Base-by-base conservation (phyloP, 345 rosid genomes). In the Brassica incana region DNA sequence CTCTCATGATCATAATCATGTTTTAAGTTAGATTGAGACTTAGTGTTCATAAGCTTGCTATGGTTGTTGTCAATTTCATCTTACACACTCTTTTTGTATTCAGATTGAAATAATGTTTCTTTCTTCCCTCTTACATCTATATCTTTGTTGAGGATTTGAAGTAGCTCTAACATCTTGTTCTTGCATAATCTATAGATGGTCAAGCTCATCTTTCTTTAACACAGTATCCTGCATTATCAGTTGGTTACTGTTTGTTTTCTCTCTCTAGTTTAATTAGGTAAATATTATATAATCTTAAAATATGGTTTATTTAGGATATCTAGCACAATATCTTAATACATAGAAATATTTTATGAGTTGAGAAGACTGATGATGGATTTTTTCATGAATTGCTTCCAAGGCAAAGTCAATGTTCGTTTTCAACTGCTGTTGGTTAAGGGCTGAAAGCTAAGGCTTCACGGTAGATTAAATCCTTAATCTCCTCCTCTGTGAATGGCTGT, bases 361-460 rank as follows among this genome's bases (percentile, higher is more conserved):
- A 52, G 40, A 5, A 30, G 5, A 66, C 10, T 29, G 1, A 11
- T 1, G 56, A 43, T 25, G 62, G 62, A 29, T 5, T 25, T 12
- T 6, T 59, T 23, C 1, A 25, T 18, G 54, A 18, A 8, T n/a
- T 66, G 62, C 36, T 52, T 16, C 40, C 30, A 71, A 11, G 56
- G 43, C 73, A 72, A 59, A 58, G 20, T 38, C 61, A 61, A 10
- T 33, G 12, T 10, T 35, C 36, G 4, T 14, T 18, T 8, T 23
- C 27, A 40, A 20, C 15, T 52, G 70, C 5, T 83, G 86, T 61
- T 82, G 88, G 69, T 43, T 89, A 90, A 3, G 93, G 95, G 77
- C 87, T 95, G 86, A 92, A 92, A 33, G 92, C 97, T 65, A 92
- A 88, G 12, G 91, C 95, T 86, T 92, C 97, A 77, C 83, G 67